These are phyloP conservation scores for Didymellaceae sp. DNA, from an alignment of 2,329 filamentous ascomycete species.

Conservation along the genomic window DNA sequence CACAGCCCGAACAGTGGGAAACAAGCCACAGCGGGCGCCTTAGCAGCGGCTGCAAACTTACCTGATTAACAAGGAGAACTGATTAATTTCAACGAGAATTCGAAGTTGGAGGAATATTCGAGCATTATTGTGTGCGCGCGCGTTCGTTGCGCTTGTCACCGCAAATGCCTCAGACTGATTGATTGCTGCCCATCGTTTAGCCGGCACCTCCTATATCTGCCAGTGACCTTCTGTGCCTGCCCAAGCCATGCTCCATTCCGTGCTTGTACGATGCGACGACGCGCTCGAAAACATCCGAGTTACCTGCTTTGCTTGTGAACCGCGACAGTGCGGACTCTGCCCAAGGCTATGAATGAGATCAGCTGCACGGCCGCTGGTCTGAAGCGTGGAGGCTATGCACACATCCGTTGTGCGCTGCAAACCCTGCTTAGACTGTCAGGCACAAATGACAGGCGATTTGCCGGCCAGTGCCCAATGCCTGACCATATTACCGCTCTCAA, in stretches of 20 bases:
- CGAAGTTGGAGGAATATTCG: neutral
- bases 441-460: conserved; percentile 29
- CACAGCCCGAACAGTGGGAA: conserved; percentile 36
- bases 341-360: conserved; percentile 8
- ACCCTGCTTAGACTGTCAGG: conserved; percentile 23
- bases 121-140: conserved; percentile 5
- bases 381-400: conserved; percentile 32
- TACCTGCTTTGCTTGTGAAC: conserved; percentile 12
- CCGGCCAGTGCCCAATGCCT: conserved; percentile 35
- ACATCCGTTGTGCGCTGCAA: conserved; percentile 16
- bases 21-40: conserved; percentile 17
- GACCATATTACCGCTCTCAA: conserved; percentile 26
- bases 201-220: conserved; percentile 11
- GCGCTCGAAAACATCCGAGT: conserved; percentile 5
- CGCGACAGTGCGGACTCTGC: conserved; percentile 6
- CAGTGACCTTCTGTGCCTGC: neutral
- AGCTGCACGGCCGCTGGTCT: conserved; percentile 14
- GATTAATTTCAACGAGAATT: neutral
- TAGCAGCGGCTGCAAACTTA: conserved; percentile 4
- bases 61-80: conserved; percentile 6
- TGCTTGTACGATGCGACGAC: conserved; percentile 3
- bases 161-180: conserved; percentile 25
- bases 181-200: conserved; percentile 36
- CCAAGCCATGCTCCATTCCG: conserved; percentile 5
- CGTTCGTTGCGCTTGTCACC: conserved; percentile 5